Evolutionary conservation across 306 rosid species (phyloP).

Genomic region (Ormosia semicastrata): DNA sequence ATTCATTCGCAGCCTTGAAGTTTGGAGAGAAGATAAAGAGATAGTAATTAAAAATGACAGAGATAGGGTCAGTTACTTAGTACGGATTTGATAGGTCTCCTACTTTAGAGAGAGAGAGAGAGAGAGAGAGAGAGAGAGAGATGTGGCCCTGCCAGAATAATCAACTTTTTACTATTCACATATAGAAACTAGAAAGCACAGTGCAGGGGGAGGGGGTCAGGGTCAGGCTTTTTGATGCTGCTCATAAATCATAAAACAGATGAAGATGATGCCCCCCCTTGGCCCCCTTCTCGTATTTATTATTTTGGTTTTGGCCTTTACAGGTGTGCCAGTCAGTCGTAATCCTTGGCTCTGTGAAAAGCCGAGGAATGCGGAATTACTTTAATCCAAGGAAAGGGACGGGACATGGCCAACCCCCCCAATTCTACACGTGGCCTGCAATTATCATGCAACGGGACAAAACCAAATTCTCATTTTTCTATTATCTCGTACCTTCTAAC

Average conservation of each 20-base stretch:
- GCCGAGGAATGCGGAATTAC: conserved; percentile 62
- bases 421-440: conserved; percentile 40
- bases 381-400: conserved; percentile 35
- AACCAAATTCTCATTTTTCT: neutral
- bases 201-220: neutral
- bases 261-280: neutral
- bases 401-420: conserved; percentile 23
- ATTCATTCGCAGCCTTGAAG: conserved; percentile 41
- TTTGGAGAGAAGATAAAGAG: neutral
- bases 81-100: conserved; percentile 34
- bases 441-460: neutral
- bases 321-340: conserved; percentile 23
- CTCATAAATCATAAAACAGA: neutral
- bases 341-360: conserved; percentile 32
- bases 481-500: conserved; percentile 16
- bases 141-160: conserved; percentile 38
- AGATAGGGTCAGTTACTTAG: conserved; percentile 26
- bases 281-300: neutral
- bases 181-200: conserved; percentile 23
- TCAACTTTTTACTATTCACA: conserved; percentile 56
- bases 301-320: conserved; percentile 1
- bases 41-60: neutral
- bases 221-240: conserved; percentile 34
- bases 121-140: neutral
- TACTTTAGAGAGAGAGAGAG: neutral